phyloP scores from a whole-genome alignment of 768 basidiomycete species.

The Trichaptum fuscoviolaceum region DNA sequence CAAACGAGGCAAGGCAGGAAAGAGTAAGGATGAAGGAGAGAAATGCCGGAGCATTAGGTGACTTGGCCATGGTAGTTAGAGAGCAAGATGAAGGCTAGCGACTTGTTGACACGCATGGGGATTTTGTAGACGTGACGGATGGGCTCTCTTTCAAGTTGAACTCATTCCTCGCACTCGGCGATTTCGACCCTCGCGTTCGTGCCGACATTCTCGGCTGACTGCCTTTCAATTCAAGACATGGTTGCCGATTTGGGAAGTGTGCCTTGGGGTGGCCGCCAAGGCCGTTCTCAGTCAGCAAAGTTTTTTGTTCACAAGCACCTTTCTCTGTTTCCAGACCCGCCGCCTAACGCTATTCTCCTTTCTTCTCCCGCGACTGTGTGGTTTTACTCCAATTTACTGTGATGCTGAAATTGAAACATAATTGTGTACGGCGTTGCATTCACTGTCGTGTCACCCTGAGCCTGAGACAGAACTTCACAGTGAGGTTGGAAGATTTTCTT shows the following conservation, averaged over 20 bases:
- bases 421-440: too few relatives aligned
- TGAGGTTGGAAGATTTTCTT: too few relatives aligned
- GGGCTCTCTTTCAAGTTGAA: background rate
- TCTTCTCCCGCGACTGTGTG: too few relatives aligned
- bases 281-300: background rate
- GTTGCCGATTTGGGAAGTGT: background rate
- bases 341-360: too few relatives aligned
- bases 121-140: background rate
- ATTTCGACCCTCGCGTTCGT: background rate
- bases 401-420: too few relatives aligned
- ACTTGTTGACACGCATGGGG: background rate
- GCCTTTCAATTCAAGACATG: background rate
- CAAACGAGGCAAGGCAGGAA: background rate
- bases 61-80: background rate
- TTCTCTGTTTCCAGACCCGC: too few relatives aligned
- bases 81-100: background rate
- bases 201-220: background rate
- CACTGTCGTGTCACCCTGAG: too few relatives aligned
- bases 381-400: too few relatives aligned
- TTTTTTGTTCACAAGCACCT: background rate
- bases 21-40: constrained; percentile 2
- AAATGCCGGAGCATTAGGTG: background rate
- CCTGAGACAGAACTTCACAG: too few relatives aligned
- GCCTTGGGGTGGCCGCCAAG: background rate
- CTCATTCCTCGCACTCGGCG: too few relatives aligned